Evolutionary conservation across 129 eudicot species (phyloP).

Genomic region (Centaurea solstitialis): DNA sequence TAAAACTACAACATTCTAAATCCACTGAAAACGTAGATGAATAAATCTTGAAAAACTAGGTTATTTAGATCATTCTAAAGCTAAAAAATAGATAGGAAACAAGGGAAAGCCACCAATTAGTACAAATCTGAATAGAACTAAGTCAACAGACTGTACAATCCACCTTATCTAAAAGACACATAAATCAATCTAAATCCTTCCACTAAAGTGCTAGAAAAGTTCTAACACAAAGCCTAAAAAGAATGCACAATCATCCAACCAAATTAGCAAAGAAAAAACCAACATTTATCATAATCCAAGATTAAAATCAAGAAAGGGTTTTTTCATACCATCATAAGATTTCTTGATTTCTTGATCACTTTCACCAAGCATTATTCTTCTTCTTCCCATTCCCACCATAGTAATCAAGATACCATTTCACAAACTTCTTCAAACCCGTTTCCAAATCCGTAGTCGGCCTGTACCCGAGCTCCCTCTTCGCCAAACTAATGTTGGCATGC

Average conservation of each 20-base stretch:
- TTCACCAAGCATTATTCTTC: conserved; percentile 55
- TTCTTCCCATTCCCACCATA: conserved; percentile 43
- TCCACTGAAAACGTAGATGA: neutral
- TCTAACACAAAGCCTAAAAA: conserved; percentile 24
- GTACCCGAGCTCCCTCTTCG: conserved; percentile 53
- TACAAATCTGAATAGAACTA: conserved; percentile 27
- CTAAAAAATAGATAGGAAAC: conserved; percentile 17
- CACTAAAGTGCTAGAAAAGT: conserved; percentile 11
- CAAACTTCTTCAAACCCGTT: conserved; percentile 58
- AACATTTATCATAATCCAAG: conserved; percentile 12
- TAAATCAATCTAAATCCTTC: conserved; percentile 26
- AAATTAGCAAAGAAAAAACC: neutral
- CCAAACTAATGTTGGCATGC: conserved; percentile 66
- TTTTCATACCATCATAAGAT: conserved; percentile 27
- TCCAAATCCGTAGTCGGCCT: conserved; percentile 59
- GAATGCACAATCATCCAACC: conserved; percentile 22
- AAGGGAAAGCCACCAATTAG: conserved; percentile 22
- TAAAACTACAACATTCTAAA: no score
- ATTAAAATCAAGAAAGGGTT: conserved; percentile 7
- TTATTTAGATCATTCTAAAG: conserved; percentile 21
- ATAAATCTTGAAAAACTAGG: conserved; percentile 20
- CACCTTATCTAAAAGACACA: conserved; percentile 18
- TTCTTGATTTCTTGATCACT: neutral
- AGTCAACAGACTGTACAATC: conserved; percentile 33
- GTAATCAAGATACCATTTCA: conserved; percentile 60